Evolutionary conservation across 495 filamentous ascomycete genomes (phyloP), one percentile per base, ranked within the genome.

Genomic region (Aspergillus funiculosus): DNA sequence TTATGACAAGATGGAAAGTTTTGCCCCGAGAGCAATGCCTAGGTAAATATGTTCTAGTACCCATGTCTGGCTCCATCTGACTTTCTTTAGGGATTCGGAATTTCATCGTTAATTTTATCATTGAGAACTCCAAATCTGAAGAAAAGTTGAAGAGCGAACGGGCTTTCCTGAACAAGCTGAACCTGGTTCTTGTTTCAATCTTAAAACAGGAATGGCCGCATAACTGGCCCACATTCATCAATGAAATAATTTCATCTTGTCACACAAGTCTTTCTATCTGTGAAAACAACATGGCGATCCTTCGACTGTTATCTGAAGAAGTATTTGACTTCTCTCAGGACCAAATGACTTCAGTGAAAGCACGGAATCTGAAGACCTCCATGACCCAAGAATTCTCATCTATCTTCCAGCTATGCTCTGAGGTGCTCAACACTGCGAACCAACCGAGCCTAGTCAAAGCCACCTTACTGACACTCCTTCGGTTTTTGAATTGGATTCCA

Each of bases 201-300:
- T 69, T 99, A 56, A 99, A 99, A 73, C 92, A 99, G 67, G 92
- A 99, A 66, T 99, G 92, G 92, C 92, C 92, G n/a, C 91, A 96
- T 63, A 92, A 97, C 72, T 99, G 92, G 92, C 92, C 94, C 6
- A 95, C 88, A 6, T 99, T 99, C 66, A 96, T 97, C 78, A 97
- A 95, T 67, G 92, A 99, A 75, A 97, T 99, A 61, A 89, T 97
- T 54, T 84, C 87, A 8, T 94, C 91, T 20, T 96, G 90, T 61
- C 89, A 90, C 56, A 87, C 85, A 44, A 95, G 86, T 64, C 76
- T 97, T 22, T 89, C 92, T 2, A 91, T 97, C 56, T 99, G 92
- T 72, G 92, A 99, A 70, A 99, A 99, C 72, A 99, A 99, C 69
- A 99, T 99, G 94, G 87, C 84, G 30, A 97, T 99, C 48, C 82